phyloP scores from a whole-genome alignment of 768 basidiomycete genomes.

The Mycena crocata region DNA sequence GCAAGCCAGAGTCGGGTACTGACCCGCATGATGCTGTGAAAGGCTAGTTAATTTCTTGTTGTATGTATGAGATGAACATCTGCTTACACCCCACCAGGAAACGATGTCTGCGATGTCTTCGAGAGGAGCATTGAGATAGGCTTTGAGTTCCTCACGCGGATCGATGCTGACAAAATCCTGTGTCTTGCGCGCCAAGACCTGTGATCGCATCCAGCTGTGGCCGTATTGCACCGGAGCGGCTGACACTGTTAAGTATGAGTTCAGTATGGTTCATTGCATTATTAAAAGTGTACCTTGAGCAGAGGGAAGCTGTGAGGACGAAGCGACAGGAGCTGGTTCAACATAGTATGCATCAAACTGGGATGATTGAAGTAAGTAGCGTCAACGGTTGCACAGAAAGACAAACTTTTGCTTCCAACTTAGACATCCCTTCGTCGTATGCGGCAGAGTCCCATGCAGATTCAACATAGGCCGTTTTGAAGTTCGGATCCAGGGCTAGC shows the following conservation, averaged over 20 bases:
- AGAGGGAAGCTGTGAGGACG: too few relatives aligned
- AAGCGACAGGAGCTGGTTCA: neutral
- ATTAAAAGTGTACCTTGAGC: neutral
- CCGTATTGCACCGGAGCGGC: constrained; percentile 3
- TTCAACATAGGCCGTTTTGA: constrained; percentile 5
- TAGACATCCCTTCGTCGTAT: neutral
- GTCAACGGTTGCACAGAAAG: neutral
- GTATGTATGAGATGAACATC: neutral
- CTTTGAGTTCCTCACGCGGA: neutral
- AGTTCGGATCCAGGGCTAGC: constrained; percentile 7
- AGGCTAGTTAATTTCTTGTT: neutral
- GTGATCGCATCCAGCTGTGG: neutral
- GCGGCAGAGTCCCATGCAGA: neutral
- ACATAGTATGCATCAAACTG: constrained; percentile 8
- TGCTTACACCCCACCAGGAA: constrained; percentile 38
- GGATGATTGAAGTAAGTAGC: neutral
- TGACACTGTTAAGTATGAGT: neutral
- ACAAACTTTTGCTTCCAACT: neutral
- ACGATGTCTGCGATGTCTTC: constrained; percentile 29
- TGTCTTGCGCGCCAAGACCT: constrained; percentile 1
- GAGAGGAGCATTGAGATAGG: neutral
- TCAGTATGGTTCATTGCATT: neutral
- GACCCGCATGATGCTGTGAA: constrained; percentile 34
- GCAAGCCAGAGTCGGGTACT: constrained; percentile 39
- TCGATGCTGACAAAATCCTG: neutral